Base-by-base conservation (phyloP, 2,329 filamentous ascomycete genomes). In the Arthrobotrys iridis region DNA sequence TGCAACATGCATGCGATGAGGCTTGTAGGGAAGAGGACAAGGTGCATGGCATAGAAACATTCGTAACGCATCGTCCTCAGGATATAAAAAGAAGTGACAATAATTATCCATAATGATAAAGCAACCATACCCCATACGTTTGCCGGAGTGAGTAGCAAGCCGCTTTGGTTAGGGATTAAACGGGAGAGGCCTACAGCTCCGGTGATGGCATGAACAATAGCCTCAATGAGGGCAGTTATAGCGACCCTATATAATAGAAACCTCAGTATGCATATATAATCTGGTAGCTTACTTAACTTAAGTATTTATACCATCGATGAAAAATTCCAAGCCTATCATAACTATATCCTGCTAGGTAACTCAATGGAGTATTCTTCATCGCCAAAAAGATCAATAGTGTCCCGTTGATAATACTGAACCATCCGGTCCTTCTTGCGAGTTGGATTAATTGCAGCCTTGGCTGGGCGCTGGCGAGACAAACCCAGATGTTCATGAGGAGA, bases 91-190 rank as follows among this genome's bases (percentile, higher is more conserved):
- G 67, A 72, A 13, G 67, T 59, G 3, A 72, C 58, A 26, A 72
- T 65, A 33, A 72, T 63, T 59, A 72, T 57, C 67, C 67, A 72
- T 10, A 72, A 20, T 7, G 67, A 58, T n/a, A 72, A 28, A 5
- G 59, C 59, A 41, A 72, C 65, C 58, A 72, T 72, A 28, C 67
- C 67, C 67, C 67, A 72, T 18, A 72, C 58, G 67, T 72, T 72
- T 26, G 46, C 59, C 4, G 67, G 40, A 26, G 26, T 35, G 37
- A 72, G 67, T 37, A 72, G 59, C 35, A 64, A 64, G 24, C 67
- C 67, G 33, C 64, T 59, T 26, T 72, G 67, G 46, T 46, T 57
- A n/a, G 67, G 67, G 13, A 72, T 64, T 30, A 72, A 48, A 15
- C 67, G 58, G 28, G 67, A 37, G 10, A 72, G 67, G n/a, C 67